These are phyloP conservation scores for Cladosporium austrohemisphaericum DNA, from an alignment of 2,329 filamentous ascomycete species.

Conservation along the genomic window DNA sequence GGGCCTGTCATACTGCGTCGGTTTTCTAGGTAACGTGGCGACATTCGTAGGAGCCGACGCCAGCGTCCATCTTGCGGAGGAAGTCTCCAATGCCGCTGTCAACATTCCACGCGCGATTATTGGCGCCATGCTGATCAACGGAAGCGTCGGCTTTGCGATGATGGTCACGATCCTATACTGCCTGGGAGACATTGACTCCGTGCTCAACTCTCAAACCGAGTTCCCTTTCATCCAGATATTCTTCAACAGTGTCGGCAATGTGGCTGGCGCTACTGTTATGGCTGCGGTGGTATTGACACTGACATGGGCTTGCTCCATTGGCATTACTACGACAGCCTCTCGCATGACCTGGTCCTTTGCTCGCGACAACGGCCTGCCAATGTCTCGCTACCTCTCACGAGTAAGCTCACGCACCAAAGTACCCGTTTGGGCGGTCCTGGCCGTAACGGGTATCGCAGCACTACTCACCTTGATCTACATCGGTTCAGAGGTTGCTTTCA, in stretches of 20 bases:
- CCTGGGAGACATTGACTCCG: conserved; percentile 39
- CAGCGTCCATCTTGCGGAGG: conserved; percentile 48
- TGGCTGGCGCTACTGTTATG: conserved; percentile 46
- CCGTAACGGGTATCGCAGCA: conserved; percentile 53
- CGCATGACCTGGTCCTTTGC: conserved; percentile 42
- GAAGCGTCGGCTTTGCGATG: conserved; percentile 45
- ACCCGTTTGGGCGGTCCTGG: conserved; percentile 33
- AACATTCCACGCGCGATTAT: conserved; percentile 50
- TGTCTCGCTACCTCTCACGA: conserved; percentile 34
- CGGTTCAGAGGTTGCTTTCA: conserved; percentile 42
- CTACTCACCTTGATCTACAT: conserved; percentile 43
- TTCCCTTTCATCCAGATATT: conserved; percentile 54
- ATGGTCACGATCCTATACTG: conserved; percentile 44
- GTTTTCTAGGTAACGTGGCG: conserved; percentile 34
- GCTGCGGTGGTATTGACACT: conserved; percentile 40
- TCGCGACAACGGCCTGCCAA: conserved; percentile 40
- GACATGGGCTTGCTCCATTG: conserved; percentile 34
- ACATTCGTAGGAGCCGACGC: conserved; percentile 41
- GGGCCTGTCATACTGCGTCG: conserved; percentile 34
- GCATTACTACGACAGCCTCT: conserved; percentile 40
- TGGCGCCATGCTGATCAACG: conserved; percentile 47
- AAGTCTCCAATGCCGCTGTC: conserved; percentile 46
- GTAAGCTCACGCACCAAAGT: conserved; percentile 29
- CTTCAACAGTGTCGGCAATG: conserved; percentile 41
- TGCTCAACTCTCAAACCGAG: conserved; percentile 41